A percentile compares a stretch with the other conserved stretches of the same genome.
Evolutionary conservation across 1,284 basidiomycete genomes (phyloP).

Genomic region (Cutaneotrichosporon mucoides): DNA sequence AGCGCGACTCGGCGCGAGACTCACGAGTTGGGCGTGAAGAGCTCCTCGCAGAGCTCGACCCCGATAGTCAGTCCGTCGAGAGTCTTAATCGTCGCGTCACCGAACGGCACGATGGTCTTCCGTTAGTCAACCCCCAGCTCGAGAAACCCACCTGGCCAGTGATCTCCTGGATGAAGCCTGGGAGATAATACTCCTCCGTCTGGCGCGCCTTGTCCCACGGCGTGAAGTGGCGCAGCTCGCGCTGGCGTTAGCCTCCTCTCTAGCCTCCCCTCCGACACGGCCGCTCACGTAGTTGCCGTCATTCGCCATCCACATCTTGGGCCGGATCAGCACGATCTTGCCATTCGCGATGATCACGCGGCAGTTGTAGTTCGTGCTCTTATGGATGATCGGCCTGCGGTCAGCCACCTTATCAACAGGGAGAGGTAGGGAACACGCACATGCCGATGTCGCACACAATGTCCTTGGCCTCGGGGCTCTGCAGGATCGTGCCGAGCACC

Average conservation of each 20-base stretch:
- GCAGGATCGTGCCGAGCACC: slow-evolving; percentile 77
- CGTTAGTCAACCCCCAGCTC: no score
- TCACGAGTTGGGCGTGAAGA: slow-evolving; percentile 88
- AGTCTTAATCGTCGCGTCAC: slow-evolving; percentile 89
- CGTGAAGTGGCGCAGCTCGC: slow-evolving; percentile 92
- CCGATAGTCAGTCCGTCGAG: slow-evolving; percentile 87
- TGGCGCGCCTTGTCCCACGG: slow-evolving; percentile 87
- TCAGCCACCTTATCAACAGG: no score
- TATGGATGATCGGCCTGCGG: slow-evolving; percentile 85
- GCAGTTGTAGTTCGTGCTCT: slow-evolving; percentile 97
- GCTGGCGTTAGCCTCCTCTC: slow-evolving; percentile 38
- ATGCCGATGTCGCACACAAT: slow-evolving; percentile 94
- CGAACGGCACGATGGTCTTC: slow-evolving; percentile 67
- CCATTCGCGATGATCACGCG: slow-evolving; percentile 80
- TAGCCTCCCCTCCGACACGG: neutral
- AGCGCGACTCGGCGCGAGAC: no score
- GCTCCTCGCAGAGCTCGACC: slow-evolving; percentile 92
- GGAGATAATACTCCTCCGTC: slow-evolving; percentile 84
- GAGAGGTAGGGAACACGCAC: slow-evolving; percentile 55
- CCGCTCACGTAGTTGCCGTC: slow-evolving; percentile 79
- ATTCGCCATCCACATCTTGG: slow-evolving; percentile 99
- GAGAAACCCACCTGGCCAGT: slow-evolving; percentile 70
- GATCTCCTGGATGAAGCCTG: slow-evolving; percentile 75
- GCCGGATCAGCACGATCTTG: slow-evolving; percentile 86
- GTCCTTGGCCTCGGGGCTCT: slow-evolving; percentile 67